Conservation (phyloP, 139 green algal genomes). For the Zygnema cylindricum region DNA sequence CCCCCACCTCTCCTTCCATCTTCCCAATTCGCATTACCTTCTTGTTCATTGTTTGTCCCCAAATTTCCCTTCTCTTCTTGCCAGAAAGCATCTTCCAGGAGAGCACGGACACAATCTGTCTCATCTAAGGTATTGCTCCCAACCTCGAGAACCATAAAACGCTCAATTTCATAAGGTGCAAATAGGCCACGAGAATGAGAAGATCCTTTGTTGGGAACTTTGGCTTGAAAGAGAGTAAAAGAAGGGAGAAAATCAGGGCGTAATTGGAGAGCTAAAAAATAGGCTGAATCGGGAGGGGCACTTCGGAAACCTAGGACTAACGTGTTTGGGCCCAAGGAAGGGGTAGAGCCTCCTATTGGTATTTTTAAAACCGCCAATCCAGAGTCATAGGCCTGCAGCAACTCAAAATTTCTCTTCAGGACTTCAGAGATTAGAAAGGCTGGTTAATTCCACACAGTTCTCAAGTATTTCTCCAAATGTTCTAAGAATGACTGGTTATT, state of each 20-base stretch:
- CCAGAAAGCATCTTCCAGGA: not conserved
- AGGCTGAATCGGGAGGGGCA: not conserved
- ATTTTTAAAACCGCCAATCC: not conserved
- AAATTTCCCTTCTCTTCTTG: not conserved
- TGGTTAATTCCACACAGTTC: no score
- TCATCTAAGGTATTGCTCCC: not conserved
- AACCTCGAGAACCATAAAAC: slow-evolving; percentile 18
- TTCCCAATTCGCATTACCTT: not conserved
- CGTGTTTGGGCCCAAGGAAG: not conserved
- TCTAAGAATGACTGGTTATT: no score
- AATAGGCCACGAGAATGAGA: not conserved
- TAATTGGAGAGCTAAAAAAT: not conserved
- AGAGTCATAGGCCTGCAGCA: not conserved
- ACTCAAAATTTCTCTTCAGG: no score
- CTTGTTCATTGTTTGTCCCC: not conserved
- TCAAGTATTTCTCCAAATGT: no score
- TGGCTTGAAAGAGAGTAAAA: not conserved
- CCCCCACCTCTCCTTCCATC: slow-evolving; percentile 14
- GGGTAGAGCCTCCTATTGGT: no score
- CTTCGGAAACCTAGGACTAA: not conserved
- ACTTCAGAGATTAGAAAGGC: no score
- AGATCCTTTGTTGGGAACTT: not conserved
- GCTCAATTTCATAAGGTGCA: not conserved
- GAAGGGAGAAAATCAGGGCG: not conserved
- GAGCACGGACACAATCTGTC: not conserved